Conservation (phyloP, 768 basidiomycete species). For the Clitopilus hobsonii region DNA sequence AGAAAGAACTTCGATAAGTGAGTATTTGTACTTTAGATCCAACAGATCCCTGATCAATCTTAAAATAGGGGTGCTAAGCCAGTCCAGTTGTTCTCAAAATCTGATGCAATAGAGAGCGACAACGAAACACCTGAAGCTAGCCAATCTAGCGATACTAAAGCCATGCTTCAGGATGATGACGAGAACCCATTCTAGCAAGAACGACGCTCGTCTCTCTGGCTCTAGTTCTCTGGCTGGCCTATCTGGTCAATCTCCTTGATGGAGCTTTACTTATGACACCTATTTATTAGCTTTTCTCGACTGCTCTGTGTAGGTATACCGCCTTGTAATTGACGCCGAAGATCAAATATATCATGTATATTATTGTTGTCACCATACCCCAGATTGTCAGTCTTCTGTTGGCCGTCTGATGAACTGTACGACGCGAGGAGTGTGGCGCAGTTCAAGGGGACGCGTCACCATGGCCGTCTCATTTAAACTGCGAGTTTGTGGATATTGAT, state of each 20-base stretch:
- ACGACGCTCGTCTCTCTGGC: constrained; percentile 2
- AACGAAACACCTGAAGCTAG: constrained; percentile 27
- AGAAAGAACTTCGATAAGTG: constrained; percentile 94
- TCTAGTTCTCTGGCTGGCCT: constrained; percentile 16
- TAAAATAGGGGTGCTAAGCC: constrained; percentile 55
- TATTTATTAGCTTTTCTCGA: background rate
- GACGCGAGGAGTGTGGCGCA: background rate
- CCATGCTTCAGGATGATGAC: constrained; percentile 45
- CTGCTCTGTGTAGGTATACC: background rate
- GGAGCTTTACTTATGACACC: background rate
- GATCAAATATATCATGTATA: background rate
- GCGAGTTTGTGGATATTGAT: background rate
- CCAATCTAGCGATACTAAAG: constrained; percentile 22
- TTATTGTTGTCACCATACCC: background rate
- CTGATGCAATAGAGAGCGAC: constrained; percentile 32
- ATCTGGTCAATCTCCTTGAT: constrained; percentile 5
- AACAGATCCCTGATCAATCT: constrained; percentile 6
- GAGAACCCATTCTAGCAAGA: constrained; percentile 65
- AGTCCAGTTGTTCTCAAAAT: constrained; percentile 52
- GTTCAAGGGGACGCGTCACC: background rate
- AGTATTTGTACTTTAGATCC: constrained; percentile 19
- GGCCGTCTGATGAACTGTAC: background rate
- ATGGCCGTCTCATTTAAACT: background rate
- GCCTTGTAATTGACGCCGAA: background rate
- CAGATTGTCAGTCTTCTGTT: background rate